Percentiles rank a stretch among this genome's conserved stretches.
Conservation (phyloP, 257 asterid genomes). For the Cruciata laevipes region DNA sequence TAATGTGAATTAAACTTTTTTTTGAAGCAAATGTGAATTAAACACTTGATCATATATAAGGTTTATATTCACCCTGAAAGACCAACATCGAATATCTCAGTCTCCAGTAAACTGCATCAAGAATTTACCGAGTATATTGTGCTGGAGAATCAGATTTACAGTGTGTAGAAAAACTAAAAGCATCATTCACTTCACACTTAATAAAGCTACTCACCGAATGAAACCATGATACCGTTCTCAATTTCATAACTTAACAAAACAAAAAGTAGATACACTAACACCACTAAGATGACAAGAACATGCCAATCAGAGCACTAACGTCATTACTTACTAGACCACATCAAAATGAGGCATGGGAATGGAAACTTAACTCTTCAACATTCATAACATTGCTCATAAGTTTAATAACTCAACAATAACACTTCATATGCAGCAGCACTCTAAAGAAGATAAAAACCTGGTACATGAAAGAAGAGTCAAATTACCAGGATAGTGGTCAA, state of each 20-base stretch:
- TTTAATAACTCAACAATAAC: not conserved
- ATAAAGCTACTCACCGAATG: not conserved
- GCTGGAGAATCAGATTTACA: not conserved
- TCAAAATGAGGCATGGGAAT: not conserved
- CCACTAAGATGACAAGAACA: not conserved
- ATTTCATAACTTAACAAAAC: not conserved
- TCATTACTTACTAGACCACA: not conserved
- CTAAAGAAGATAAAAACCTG: not conserved
- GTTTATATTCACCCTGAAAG: not conserved
- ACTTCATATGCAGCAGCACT: not conserved
- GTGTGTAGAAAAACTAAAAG: not conserved
- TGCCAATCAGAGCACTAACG: not conserved
- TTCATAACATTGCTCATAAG: not conserved
- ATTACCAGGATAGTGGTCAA: conserved; percentile 26
- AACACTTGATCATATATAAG: not conserved
- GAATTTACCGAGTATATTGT: not conserved
- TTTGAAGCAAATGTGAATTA: not conserved
- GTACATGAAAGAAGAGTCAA: conserved; percentile 1
- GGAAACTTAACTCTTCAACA: not conserved
- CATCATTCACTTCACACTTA: not conserved
- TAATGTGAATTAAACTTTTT: not conserved
- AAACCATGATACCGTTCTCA: not conserved
- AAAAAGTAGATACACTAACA: not conserved
- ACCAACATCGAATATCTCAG: not conserved
- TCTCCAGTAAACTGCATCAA: not conserved